A percentile compares a stretch with the other conserved stretches of the same genome.
phyloP scores from a whole-genome alignment of 148 eudicot species.

The Vaccinium myrtillus region DNA sequence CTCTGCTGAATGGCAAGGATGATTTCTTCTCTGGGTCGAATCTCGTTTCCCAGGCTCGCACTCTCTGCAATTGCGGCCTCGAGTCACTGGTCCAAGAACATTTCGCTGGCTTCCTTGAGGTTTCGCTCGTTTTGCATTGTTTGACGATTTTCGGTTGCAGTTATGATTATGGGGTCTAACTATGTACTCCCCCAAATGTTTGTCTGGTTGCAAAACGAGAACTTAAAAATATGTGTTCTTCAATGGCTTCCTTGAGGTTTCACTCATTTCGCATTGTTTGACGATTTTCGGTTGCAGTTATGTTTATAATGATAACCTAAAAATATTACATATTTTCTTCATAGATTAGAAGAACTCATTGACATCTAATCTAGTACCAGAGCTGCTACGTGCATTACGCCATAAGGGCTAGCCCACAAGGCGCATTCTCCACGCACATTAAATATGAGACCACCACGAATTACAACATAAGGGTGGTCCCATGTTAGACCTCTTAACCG shows the following conservation, averaged over 20 bases:
- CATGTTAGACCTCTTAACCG: neutral
- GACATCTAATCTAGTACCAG: too few relatives aligned
- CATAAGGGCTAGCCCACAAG: too few relatives aligned
- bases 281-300: neutral
- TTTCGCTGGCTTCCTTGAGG: constrained; percentile 69
- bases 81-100: constrained; percentile 55
- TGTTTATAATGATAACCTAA: too few relatives aligned
- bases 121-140: constrained; percentile 1
- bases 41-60: constrained; percentile 40
- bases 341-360: too few relatives aligned
- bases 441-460: neutral
- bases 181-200: neutral
- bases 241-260: constrained; percentile 54
- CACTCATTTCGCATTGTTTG: neutral
- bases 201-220: neutral
- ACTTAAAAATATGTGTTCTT: too few relatives aligned
- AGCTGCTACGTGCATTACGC: too few relatives aligned
- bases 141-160: neutral
- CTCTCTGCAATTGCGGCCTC: constrained; percentile 56
- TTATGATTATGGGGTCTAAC: too few relatives aligned
- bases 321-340: neutral
- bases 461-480: neutral
- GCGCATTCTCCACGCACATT: neutral
- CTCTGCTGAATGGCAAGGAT: constrained; percentile 42
- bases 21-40: constrained; percentile 39